A percentile compares a stretch with the other conserved stretches of the same genome.
These are phyloP conservation scores for Aspergillus pseudonomiae DNA, from an alignment of 2,329 filamentous ascomycete genomes.

Conservation along the genomic window DNA sequence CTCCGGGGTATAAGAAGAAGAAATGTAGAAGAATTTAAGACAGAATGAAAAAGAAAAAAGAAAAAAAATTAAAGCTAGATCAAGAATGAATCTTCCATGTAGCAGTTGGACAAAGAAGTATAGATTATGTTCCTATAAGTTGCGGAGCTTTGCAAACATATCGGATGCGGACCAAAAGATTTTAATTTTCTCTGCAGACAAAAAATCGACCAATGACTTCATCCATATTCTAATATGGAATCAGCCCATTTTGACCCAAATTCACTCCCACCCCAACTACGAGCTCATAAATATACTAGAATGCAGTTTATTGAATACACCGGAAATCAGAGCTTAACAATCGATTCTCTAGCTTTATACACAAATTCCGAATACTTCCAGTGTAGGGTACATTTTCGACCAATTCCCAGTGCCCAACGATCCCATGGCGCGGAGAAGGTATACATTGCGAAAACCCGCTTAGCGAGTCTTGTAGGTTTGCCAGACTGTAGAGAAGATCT, in stretches of 20 bases:
- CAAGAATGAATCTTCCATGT: not conserved
- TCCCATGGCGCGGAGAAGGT: constrained; percentile 22
- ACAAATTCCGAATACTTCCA: constrained; percentile 36
- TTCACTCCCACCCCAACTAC: constrained; percentile 12
- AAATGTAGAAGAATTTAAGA: constrained; percentile 1
- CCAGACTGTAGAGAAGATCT: constrained; percentile 56
- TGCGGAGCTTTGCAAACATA: constrained; percentile 15
- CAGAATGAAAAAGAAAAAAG: constrained; percentile 4
- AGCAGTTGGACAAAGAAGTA: not conserved
- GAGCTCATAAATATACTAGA: not conserved
- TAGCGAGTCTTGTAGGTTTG: constrained; percentile 66
- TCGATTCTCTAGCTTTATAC: constrained; percentile 45
- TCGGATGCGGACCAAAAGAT: constrained; percentile 37
- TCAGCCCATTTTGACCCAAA: constrained; percentile 25
- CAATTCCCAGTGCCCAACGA: constrained; percentile 21
- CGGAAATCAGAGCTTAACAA: constrained; percentile 26
- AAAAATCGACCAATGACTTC: constrained; percentile 47
- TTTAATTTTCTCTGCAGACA: constrained; percentile 41
- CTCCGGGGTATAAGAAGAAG: constrained; percentile 9
- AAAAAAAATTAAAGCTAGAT: not conserved
- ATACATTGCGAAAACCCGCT: constrained; percentile 23
- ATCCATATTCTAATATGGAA: constrained; percentile 39
- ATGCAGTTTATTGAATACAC: not conserved
- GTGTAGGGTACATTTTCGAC: constrained; percentile 26
- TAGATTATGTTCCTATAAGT: not conserved